These are phyloP conservation scores for Euphorbia celastroides DNA, from an alignment of 441 rosid species.

Conservation along the genomic window DNA sequence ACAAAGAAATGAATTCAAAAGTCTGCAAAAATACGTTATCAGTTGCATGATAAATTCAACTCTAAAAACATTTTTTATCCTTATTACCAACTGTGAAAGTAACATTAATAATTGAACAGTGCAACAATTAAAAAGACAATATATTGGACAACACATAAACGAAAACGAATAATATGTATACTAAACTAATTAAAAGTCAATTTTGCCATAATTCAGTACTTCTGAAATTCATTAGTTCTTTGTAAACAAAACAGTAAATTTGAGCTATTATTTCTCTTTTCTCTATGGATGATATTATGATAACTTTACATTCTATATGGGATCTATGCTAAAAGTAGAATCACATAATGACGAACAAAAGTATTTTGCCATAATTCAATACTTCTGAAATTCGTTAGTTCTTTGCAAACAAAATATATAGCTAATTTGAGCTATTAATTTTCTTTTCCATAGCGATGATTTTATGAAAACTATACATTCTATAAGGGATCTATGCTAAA, in stretches of 20 bases:
- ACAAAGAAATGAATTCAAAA: not conserved
- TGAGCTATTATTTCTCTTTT: not conserved
- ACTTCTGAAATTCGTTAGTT: not conserved
- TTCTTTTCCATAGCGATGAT: not conserved
- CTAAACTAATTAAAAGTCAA: too few relatives aligned
- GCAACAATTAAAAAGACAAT: too few relatives aligned
- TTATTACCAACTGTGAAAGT: too few relatives aligned
- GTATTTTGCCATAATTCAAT: too few relatives aligned
- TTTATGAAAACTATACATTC: not conserved
- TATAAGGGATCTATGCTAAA: not conserved
- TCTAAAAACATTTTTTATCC: too few relatives aligned
- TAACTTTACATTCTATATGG: not conserved
- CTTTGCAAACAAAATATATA: not conserved
- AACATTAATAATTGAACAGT: too few relatives aligned
- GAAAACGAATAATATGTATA: too few relatives aligned
- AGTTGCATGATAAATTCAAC: constrained; percentile 1
- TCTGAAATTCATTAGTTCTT: not conserved
- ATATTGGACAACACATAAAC: too few relatives aligned
- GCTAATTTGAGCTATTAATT: not conserved
- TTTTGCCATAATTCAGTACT: too few relatives aligned
- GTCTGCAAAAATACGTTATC: not conserved
- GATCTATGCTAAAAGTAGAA: not conserved
- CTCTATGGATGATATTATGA: not conserved
- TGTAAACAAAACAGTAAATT: not conserved
- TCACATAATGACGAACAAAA: too few relatives aligned